Percentiles rank a stretch among this genome's conserved stretches.
phyloP scores from a whole-genome alignment of 306 rosid genomes.

The Lathyrus sativus region DNA sequence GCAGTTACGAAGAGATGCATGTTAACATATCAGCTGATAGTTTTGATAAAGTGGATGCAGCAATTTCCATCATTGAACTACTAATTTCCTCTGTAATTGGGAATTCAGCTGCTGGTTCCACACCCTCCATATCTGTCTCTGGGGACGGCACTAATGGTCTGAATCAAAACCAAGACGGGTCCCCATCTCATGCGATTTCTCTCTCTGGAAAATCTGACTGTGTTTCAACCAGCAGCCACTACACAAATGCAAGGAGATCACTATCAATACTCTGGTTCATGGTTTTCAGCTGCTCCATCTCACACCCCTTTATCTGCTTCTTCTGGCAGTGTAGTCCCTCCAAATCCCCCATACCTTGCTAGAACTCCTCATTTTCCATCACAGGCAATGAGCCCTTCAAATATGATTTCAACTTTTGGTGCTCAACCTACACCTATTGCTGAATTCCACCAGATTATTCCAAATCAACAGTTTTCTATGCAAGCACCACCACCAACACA shows the following conservation, averaged over 20 bases:
- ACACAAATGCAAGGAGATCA: conserved; percentile 52
- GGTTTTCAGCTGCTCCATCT: background rate
- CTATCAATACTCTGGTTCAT: conserved; percentile 38
- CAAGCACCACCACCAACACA: conserved; percentile 32
- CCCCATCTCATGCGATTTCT: conserved; percentile 41
- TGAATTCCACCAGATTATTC: conserved; percentile 53
- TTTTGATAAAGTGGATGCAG: conserved; percentile 90
- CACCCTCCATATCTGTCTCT: conserved; percentile 51
- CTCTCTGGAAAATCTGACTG: conserved; percentile 48
- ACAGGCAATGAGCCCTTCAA: conserved; percentile 50
- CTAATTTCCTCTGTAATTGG: conserved; percentile 75
- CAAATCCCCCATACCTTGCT: conserved; percentile 52
- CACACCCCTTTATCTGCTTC: conserved; percentile 45
- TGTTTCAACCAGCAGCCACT: conserved; percentile 47
- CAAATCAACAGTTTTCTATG: conserved; percentile 48
- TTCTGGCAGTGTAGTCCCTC: conserved; percentile 43
- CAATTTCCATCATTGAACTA: conserved; percentile 79
- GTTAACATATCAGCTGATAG: conserved; percentile 32
- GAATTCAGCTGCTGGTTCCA: conserved; percentile 58
- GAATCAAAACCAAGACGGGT: conserved; percentile 44
- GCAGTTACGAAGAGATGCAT: no score
- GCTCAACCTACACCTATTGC: conserved; percentile 48
- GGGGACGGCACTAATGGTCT: conserved; percentile 41
- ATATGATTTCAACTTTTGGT: conserved; percentile 51
- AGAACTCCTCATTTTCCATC: conserved; percentile 47